phyloP scores from a whole-genome alignment of 2,329 filamentous ascomycete genomes.

The Microdochium bolleyi region DNA sequence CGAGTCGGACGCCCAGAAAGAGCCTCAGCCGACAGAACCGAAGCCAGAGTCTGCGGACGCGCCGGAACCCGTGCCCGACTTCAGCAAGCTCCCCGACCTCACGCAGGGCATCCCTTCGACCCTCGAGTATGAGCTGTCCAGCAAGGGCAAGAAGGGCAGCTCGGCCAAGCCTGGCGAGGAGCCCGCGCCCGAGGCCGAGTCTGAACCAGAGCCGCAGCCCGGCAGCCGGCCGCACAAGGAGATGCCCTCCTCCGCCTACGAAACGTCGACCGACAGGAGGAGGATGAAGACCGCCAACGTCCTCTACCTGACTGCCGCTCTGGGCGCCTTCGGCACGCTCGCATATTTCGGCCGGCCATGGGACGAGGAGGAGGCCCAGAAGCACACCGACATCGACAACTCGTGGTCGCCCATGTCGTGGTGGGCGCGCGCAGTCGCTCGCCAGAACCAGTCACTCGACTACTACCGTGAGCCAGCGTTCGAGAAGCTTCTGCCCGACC shows the following conservation, averaged over 20 bases:
- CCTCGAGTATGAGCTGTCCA: constrained; percentile 62
- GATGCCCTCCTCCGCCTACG: constrained; percentile 71
- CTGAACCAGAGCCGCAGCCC: background rate
- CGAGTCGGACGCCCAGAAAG: constrained; percentile 18
- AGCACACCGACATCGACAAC: constrained; percentile 65
- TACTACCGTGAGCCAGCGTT: constrained; percentile 98
- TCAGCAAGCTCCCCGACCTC: constrained; percentile 68
- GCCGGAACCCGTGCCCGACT: constrained; percentile 39
- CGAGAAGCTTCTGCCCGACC: constrained; percentile 80
- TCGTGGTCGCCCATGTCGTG: constrained; percentile 71
- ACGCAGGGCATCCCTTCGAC: constrained; percentile 94
- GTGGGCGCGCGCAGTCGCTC: constrained; percentile 72
- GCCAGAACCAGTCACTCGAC: constrained; percentile 66
- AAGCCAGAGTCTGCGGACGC: constrained; percentile 7
- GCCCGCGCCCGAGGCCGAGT: constrained; percentile 29
- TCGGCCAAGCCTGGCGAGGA: constrained; percentile 23
- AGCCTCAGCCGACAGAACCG: constrained; percentile 10
- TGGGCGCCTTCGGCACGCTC: constrained; percentile 47
- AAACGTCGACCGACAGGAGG: constrained; percentile 83
- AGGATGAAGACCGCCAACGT: constrained; percentile 70
- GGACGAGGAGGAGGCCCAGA: constrained; percentile 67
- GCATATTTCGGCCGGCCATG: constrained; percentile 83
- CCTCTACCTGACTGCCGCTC: constrained; percentile 56
- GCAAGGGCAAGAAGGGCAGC: constrained; percentile 24
- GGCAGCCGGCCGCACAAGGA: constrained; percentile 51